Base-by-base conservation (phyloP, 1,139 yeast species). In the Hemisphaericaspora xylanilytica region DNA sequence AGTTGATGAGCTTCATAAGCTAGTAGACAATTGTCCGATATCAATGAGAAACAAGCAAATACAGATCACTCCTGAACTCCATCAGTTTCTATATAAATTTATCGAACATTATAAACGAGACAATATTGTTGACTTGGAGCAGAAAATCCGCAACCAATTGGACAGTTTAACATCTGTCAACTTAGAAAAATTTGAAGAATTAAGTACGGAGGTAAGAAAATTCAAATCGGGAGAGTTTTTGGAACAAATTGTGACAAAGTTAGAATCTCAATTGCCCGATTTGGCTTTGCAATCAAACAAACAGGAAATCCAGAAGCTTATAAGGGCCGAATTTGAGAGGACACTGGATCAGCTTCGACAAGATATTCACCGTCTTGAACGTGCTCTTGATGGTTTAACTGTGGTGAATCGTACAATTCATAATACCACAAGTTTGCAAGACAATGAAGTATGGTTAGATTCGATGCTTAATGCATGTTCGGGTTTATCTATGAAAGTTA, bases 31-130 rank as follows among this genome's bases (percentile, higher is more conserved):
- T n/a, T 11, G 22, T 10, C 74, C 73, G 0, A 61, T 67, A 2
- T 64, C 58, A 43, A 48, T 64, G 16, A 60, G 59, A 36, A 51
- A 69, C 42, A 54, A 56, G 12, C 64, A 63, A 40, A 55, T 70
- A n/a, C 72, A 65, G 43, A 63, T 65, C 35, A 41, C 59, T 4
- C 75, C 75, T 0, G 72, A 67, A 41, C 68, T 70, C 46, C 70
- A 65, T 35, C 59, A 61, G 37, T 68, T 61, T 44, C 52, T 70
- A 40, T 60, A 56, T 39, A 53, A 58, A 17, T 68, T 70, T 38
- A 49, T 70, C 25, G 72, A 66, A 17, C 59, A 56, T 32, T 60
- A 61, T 39, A 35, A 46, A 28, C 47, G 54, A 17, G 56, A 52
- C 6, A 16, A 25, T 13, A 15, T 38, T 41, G 29, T 21, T 11